Percentiles rank a stretch among this genome's conserved stretches.
Evolutionary conservation across 2,329 filamentous ascomycete species (phyloP).

Genomic region (Aspergillus sp.): DNA sequence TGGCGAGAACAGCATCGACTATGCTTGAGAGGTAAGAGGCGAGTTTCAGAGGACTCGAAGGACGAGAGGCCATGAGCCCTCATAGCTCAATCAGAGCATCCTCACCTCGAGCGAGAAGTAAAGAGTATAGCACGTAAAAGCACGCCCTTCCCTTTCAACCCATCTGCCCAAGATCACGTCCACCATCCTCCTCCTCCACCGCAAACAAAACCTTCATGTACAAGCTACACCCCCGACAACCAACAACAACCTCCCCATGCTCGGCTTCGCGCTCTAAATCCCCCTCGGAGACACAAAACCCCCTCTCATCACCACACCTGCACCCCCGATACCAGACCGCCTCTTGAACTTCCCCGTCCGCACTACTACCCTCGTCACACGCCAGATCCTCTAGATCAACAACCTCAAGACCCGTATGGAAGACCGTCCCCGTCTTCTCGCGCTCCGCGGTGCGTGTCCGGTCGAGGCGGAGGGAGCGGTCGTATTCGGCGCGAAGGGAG

Average conservation of each 20-base stretch:
- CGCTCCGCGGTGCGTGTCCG: constrained; percentile 31
- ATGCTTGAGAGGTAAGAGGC: neutral
- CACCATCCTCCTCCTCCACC: constrained; percentile 41
- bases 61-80: neutral
- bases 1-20: neutral
- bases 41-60: neutral
- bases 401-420: constrained; percentile 58
- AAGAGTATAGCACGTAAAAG: neutral
- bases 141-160: neutral
- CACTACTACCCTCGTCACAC: constrained; percentile 44
- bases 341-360: constrained; percentile 26
- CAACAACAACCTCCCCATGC: constrained; percentile 61
- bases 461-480: constrained; percentile 47
- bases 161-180: constrained; percentile 30
- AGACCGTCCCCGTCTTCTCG: constrained; percentile 41
- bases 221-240: constrained; percentile 66
- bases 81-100: neutral
- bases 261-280: constrained; percentile 57
- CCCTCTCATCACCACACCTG: constrained; percentile 62
- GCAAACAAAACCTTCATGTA: constrained; percentile 66
- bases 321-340: constrained; percentile 61
- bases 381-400: constrained; percentile 62
- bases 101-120: neutral
- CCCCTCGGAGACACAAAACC: constrained; percentile 59
- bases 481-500: constrained; percentile 52